Conservation (phyloP, 2,329 filamentous ascomycete species). For the Neofusicoccum cordaticola region DNA sequence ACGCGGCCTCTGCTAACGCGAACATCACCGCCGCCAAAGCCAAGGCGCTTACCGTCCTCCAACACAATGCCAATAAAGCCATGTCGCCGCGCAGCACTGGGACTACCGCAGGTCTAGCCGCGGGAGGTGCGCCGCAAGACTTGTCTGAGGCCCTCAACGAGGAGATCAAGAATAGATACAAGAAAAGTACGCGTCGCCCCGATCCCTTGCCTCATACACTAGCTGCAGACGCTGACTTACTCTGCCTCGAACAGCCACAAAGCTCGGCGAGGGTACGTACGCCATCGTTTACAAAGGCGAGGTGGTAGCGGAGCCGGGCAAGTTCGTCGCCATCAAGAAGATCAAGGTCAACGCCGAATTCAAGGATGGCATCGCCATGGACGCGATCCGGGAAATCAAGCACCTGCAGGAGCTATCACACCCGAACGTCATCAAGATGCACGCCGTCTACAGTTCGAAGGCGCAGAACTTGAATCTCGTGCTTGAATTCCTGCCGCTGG, state of each 20-base stretch:
- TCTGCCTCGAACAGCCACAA: conserved; percentile 60
- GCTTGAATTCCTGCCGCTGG: conserved; percentile 88
- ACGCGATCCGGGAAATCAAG: conserved; percentile 93
- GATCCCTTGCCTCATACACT: background rate
- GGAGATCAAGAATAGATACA: conserved; percentile 60
- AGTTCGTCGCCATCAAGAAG: conserved; percentile 87
- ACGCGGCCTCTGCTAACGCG: conserved; percentile 11
- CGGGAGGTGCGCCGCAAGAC: conserved; percentile 30
- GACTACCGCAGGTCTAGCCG: conserved; percentile 23
- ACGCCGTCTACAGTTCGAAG: conserved; percentile 92
- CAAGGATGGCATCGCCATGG: conserved; percentile 86
- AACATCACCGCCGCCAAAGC: conserved; percentile 23
- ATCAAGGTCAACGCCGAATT: conserved; percentile 85
- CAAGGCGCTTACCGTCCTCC: conserved; percentile 33
- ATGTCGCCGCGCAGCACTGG: conserved; percentile 20
- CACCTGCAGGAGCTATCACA: conserved; percentile 91
- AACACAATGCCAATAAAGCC: conserved; percentile 22
- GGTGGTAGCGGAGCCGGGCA: conserved; percentile 66
- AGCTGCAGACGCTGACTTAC: conserved; percentile 1
- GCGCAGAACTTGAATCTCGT: conserved; percentile 96
- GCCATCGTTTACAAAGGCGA: conserved; percentile 92
- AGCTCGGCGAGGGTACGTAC: conserved; percentile 94
- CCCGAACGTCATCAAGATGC: conserved; percentile 90
- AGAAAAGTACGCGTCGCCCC: conserved; percentile 14
- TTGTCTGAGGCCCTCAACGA: conserved; percentile 50